A percentile compares a stretch with the other conserved stretches of the same genome.
Evolutionary conservation across 805 yeast genomes (phyloP).

Genomic region (Priceomyces medius): DNA sequence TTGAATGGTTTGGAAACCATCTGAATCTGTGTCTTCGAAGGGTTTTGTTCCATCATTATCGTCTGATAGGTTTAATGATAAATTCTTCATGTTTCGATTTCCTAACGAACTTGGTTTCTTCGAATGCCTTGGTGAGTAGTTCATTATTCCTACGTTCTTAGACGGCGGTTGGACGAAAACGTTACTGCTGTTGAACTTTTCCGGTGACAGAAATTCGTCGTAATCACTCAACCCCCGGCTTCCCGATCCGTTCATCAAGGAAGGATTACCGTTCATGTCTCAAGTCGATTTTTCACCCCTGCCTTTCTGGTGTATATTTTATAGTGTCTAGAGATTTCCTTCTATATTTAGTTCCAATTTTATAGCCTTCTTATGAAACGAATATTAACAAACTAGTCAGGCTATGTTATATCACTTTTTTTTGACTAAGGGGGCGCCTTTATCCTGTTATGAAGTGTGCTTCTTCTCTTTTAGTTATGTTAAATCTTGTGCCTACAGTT

Average conservation of each 20-base stretch:
- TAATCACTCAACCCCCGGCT: neutral
- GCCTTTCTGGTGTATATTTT: neutral
- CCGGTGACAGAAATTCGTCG: slow-evolving; percentile 3
- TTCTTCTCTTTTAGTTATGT: no score
- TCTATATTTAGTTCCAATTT: slow-evolving; percentile 2
- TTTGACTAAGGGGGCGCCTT: no score
- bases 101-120: slow-evolving; percentile 27
- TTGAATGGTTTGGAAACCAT: neutral
- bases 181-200: slow-evolving; percentile 3
- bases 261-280: slow-evolving; percentile 1
- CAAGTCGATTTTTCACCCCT: neutral
- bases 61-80: slow-evolving; percentile 28
- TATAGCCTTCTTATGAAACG: neutral
- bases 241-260: neutral
- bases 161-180: slow-evolving; percentile 4
- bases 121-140: slow-evolving; percentile 40
- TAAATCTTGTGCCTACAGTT: neutral
- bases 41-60: slow-evolving; percentile 4
- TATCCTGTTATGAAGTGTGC: no score
- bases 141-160: slow-evolving; percentile 18
- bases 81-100: slow-evolving; percentile 36
- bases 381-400: neutral
- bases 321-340: neutral
- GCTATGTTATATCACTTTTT: no score
- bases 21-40: slow-evolving; percentile 9